Conservation (phyloP, 1,139 yeast species). For the Pichia sp. region DNA sequence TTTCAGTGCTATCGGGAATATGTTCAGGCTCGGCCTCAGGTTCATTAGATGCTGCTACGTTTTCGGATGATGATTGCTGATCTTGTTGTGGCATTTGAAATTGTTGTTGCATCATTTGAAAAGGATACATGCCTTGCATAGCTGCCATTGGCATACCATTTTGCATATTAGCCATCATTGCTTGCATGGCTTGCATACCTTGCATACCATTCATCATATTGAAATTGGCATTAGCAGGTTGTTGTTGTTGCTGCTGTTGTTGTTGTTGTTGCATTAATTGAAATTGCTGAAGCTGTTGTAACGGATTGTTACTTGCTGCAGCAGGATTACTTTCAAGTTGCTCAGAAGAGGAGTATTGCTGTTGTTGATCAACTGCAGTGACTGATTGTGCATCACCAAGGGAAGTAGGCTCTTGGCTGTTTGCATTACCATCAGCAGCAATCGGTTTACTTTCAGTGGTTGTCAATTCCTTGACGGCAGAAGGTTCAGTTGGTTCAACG, state of each 20-base stretch:
- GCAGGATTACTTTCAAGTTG: not conserved
- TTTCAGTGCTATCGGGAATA: constrained; percentile 12
- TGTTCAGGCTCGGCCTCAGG: constrained; percentile 1
- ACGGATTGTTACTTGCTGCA: not conserved
- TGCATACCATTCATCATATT: not conserved
- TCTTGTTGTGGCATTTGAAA: constrained; percentile 29
- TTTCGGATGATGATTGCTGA: constrained; percentile 7
- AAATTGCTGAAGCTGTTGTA: constrained; percentile 4
- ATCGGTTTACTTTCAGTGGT: not conserved
- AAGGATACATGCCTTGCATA: constrained; percentile 3
- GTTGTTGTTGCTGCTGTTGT: constrained; percentile 7
- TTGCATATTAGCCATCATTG: constrained; percentile 1
- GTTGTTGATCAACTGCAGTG: too few species aligned
- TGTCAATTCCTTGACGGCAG: not conserved
- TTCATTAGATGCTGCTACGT: constrained; percentile 1
- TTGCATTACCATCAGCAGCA: not conserved
- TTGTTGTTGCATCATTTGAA: constrained; percentile 13
- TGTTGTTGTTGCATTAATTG: constrained; percentile 9
- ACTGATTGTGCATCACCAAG: constrained; percentile 1
- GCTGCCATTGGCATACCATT: not conserved
- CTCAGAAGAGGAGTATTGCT: too few species aligned
- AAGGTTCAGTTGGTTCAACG: not conserved
- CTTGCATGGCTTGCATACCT: not conserved
- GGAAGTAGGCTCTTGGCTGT: not conserved
- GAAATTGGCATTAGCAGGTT: constrained; percentile 4